phyloP scores from a whole-genome alignment of 805 yeast genomes.

The Metschnikowia colocasiae region DNA sequence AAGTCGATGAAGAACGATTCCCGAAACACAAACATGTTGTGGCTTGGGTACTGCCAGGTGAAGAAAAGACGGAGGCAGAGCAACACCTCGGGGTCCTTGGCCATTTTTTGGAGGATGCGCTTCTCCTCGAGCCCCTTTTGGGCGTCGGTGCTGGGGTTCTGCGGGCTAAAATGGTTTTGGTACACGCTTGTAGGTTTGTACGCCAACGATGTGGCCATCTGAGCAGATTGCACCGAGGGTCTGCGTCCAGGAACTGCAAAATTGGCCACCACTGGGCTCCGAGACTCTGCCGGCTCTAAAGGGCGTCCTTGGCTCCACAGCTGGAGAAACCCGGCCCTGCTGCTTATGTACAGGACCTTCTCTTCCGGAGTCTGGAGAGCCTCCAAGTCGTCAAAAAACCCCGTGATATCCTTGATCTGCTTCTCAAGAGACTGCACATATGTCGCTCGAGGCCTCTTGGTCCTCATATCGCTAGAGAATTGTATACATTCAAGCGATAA shows the following conservation, averaged over 20 bases:
- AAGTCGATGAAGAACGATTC: slow-evolving; percentile 61
- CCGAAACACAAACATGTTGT: slow-evolving; percentile 58
- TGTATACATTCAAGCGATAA: slow-evolving; percentile 44
- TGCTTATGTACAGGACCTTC: slow-evolving; percentile 20
- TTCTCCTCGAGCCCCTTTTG: slow-evolving; percentile 11
- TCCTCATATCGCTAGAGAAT: slow-evolving; percentile 47
- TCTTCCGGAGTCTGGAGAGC: slow-evolving; percentile 19
- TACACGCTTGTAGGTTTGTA: slow-evolving; percentile 48
- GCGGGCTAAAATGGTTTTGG: slow-evolving; percentile 28
- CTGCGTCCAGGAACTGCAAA: background rate
- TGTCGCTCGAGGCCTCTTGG: slow-evolving; percentile 46
- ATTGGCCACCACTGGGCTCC: background rate
- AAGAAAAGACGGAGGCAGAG: slow-evolving; percentile 46
- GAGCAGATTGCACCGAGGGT: too few species aligned
- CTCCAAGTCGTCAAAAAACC: slow-evolving; percentile 25
- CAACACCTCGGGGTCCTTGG: slow-evolving; percentile 21
- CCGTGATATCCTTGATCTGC: slow-evolving; percentile 23
- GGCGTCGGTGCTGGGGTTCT: slow-evolving; percentile 32
- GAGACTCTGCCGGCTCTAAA: slow-evolving; percentile 18
- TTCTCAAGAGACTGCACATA: slow-evolving; percentile 47
- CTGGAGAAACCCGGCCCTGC: slow-evolving; percentile 16
- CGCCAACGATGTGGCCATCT: slow-evolving; percentile 5
- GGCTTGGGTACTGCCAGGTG: slow-evolving; percentile 64
- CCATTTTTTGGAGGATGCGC: slow-evolving; percentile 13
- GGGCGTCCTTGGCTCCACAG: slow-evolving; percentile 25